Base-by-base conservation (phyloP, 2,329 filamentous ascomycete species). In the Pseudogymnoascus sp. region DNA sequence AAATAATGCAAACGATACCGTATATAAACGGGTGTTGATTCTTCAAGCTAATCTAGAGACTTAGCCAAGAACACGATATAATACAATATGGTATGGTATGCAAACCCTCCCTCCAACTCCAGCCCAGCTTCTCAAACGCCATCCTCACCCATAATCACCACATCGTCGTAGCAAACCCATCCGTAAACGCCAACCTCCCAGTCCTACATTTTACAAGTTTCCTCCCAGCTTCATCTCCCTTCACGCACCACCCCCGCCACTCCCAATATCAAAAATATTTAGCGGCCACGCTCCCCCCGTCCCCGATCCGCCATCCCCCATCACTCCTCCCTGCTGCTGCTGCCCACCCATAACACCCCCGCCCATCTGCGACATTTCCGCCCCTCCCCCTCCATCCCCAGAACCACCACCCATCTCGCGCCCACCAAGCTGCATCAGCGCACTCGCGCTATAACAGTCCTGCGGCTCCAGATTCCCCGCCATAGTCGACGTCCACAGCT, bases 401-500 rank as follows among this genome's bases (percentile, higher is more conserved):
- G 26, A 31, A 10, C 55, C 62, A 23, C 63, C 64, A 19, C 60
- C 60, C 14, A 68, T 58, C 41, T 68, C 67, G 10, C 67, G 62
- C 10, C 67, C 68, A 38, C 69, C 68, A 33, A 74, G 66, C 45
- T 71, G 69, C 65, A 73, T 70, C 39, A 74, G 63, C 29, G 71
- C 70, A 52, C 61, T 70, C 7, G 71, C 71, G 19, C 68, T 68
- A 38, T 71, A 72, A 39, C 66, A 68, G 61, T 73, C 72, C 61
- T 71, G 68, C 35, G 68, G 68, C 55, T 73, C 72, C 2, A 73
- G 31, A 35, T 68, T 69, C 19, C 66, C 68, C 14, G 66, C 64
- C 61, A 72, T 65, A 6, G 67, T 70, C 19, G 64, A 67, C 0
- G 72, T 68, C 68, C 69, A 74, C 62, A 71, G 66, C 8, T 71